Conservation (phyloP, 2,329 filamentous ascomycete species). For the Cercospora zeina region DNA sequence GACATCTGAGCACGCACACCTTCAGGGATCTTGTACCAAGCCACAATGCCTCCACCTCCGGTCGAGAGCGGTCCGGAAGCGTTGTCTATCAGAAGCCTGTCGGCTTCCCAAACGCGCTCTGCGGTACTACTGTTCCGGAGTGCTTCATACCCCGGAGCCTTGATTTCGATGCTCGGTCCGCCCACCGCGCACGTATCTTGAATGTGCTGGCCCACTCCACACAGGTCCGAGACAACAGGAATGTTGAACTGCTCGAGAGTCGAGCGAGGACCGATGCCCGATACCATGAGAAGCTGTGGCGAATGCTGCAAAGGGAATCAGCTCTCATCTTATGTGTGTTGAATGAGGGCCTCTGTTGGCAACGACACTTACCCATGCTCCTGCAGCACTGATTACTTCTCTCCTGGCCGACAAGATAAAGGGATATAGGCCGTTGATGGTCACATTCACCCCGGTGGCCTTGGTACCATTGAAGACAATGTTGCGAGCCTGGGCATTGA, state of each 20-base stretch:
- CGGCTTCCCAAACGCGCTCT: slow-evolving; percentile 14
- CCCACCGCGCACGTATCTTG: slow-evolving; percentile 44
- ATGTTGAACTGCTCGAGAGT: slow-evolving; percentile 50
- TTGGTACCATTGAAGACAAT: slow-evolving; percentile 38
- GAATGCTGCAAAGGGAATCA: slow-evolving; percentile 27
- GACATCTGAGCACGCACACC: slow-evolving; percentile 25
- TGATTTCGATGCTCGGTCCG: slow-evolving; percentile 23
- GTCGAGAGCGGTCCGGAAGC: slow-evolving; percentile 32
- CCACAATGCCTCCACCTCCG: slow-evolving; percentile 24
- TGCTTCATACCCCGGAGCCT: slow-evolving; percentile 17
- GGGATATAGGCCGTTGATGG: slow-evolving; percentile 31
- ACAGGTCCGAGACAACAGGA: slow-evolving; percentile 48
- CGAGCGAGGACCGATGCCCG: slow-evolving; percentile 36
- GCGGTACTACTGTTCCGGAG: slow-evolving; percentile 14
- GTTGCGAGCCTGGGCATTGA: slow-evolving; percentile 38
- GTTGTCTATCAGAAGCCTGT: slow-evolving; percentile 24
- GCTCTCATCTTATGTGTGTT: background rate
- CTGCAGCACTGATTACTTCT: slow-evolving; percentile 40
- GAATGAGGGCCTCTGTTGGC: background rate
- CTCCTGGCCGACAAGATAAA: slow-evolving; percentile 37
- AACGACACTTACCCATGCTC: slow-evolving; percentile 22
- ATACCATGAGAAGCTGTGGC: slow-evolving; percentile 39
- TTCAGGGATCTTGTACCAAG: slow-evolving; percentile 26
- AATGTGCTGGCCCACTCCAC: slow-evolving; percentile 56
- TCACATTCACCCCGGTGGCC: slow-evolving; percentile 33